phyloP scores from a whole-genome alignment of 192 early-diverging fungal species.

The Neocallimastix lanati region DNA sequence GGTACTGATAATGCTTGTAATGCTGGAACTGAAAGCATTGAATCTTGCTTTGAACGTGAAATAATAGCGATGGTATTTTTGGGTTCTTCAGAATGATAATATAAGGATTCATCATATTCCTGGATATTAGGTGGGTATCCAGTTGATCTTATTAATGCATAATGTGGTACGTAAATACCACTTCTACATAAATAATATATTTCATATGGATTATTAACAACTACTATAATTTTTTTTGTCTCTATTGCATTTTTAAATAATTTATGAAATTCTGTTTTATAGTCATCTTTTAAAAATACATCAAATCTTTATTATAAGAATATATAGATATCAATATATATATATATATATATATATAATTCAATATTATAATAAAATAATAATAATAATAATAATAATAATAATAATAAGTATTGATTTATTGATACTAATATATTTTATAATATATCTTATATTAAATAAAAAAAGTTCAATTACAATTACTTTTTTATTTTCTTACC shows the following conservation, averaged over 20 bases:
- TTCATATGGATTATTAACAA: background rate
- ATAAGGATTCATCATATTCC: background rate
- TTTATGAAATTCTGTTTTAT: background rate
- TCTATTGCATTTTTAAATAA: background rate
- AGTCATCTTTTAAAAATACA: background rate
- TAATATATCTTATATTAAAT: too few species aligned
- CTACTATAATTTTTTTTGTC: background rate
- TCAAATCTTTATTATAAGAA: too few species aligned
- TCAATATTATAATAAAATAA: too few species aligned
- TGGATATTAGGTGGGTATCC: background rate
- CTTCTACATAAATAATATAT: background rate
- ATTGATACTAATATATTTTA: too few species aligned
- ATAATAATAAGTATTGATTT: too few species aligned
- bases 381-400: too few species aligned
- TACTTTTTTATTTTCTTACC: background rate
- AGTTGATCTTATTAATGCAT: background rate
- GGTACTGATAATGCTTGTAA: background rate
- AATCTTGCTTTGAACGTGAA: background rate
- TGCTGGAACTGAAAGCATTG: background rate
- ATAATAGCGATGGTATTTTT: background rate
- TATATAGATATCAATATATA: too few species aligned
- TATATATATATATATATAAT: too few species aligned
- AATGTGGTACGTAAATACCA: background rate
- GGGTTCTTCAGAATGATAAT: background rate
- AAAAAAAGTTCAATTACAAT: too few species aligned